Evolutionary conservation across 441 rosid species (phyloP), one percentile per base, ranked within the genome.

Genomic region (Syzygium syzygioides): DNA sequence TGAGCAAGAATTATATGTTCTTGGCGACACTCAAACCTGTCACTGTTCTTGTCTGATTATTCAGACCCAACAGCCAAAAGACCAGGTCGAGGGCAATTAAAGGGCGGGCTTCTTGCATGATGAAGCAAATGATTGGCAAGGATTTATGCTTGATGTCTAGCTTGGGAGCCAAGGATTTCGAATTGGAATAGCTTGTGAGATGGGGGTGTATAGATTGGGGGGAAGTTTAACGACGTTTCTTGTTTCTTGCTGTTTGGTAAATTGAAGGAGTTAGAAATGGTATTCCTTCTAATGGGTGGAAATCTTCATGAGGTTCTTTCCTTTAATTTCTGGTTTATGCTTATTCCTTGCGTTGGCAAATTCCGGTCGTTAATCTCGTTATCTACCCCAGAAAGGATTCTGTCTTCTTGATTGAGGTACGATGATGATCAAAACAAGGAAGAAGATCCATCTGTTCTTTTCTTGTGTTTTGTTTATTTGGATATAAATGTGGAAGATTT

Each of bases 321-420:
- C 89, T 87, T 56, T 71, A 54, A 87, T 25, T 45, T 28, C 68
- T 79, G 56, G 34, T 23, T 56, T 87, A 37, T 71, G 83, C 83
- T 71, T 60, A 76, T 87, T 56, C 89, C 89, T 87, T 87, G 71
- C 56, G 66, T 87, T 15, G 55, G 34, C 28, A 62, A 57, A 59
- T 52, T 86, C 18, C 17, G 37, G 23, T 30, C 7, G 53, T 57
- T 23, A 62, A 59, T 60, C 56, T 26, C 52, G 53, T 86, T 25
- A 86, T 20, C 53, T 60, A 37, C 10, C 56, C 80, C 83, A n/a
- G 83, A 53, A 41, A 41, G 53, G 53, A 76, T 76, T 41, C 83
- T 76, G 52, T 41, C 83, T 41, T 23, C 52, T 23, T 37, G 83
- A 32, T 68, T 18, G 79, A 7, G 23, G 41, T 15, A 15, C 6